A percentile compares a stretch with the other conserved stretches of the same genome.
phyloP scores from a whole-genome alignment of 768 basidiomycete genomes.

The Cystobasidium ongulense region DNA sequence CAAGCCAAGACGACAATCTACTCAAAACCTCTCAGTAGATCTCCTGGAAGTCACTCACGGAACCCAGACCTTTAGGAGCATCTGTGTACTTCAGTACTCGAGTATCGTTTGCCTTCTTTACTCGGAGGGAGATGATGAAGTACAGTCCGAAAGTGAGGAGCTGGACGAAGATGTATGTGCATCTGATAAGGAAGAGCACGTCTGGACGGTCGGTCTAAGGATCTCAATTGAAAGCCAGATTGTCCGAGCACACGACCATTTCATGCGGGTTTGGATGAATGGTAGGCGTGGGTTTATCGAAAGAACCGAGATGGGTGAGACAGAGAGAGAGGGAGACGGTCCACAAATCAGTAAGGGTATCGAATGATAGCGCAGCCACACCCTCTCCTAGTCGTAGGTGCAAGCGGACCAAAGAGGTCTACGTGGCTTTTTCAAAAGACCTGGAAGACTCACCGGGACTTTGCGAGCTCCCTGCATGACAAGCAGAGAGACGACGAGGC shows the following conservation, averaged over 20 bases:
- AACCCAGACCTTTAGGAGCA: constrained; percentile 51
- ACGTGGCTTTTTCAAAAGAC: constrained; percentile 4
- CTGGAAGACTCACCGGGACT: constrained; percentile 8
- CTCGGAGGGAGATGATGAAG: constrained; percentile 69
- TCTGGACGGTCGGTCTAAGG: constrained; percentile 49
- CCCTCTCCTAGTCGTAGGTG: too few relatives aligned
- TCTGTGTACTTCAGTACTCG: constrained; percentile 95
- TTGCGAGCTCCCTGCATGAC: constrained; percentile 11
- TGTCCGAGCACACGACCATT: neutral
- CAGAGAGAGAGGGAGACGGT: neutral
- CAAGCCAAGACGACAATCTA: too few relatives aligned
- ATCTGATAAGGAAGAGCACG: constrained; percentile 69
- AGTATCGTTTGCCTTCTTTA: constrained; percentile 89
- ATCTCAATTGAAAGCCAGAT: neutral
- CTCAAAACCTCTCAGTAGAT: too few relatives aligned
- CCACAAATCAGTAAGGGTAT: neutral
- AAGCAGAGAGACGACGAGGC: constrained; percentile 20
- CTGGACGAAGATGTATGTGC: constrained; percentile 72
- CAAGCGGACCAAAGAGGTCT: neutral
- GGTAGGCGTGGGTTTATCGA: neutral
- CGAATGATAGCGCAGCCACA: neutral
- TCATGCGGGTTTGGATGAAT: neutral
- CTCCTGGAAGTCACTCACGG: neutral
- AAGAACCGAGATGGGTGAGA: neutral
- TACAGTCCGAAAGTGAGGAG: constrained; percentile 62